Conservation (phyloP, 768 basidiomycete species). For the Naganishia onofrii region DNA sequence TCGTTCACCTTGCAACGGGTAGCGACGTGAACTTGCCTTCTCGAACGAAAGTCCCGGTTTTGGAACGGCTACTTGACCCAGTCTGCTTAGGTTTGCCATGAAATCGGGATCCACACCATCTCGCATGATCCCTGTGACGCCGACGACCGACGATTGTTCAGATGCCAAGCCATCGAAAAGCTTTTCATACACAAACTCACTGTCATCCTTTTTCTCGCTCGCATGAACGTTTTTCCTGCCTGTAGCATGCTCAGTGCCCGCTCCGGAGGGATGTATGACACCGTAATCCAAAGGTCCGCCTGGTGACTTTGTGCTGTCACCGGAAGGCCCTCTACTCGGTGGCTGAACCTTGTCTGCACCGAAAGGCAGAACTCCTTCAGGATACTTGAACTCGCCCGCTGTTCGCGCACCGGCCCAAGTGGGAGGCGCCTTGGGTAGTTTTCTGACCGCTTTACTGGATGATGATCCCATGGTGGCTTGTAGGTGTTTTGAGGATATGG, state of each 20-base stretch:
- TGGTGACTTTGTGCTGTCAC: conserved; percentile 25
- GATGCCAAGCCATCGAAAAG: not conserved
- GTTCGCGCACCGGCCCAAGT: conserved; percentile 38
- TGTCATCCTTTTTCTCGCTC: conserved; percentile 48
- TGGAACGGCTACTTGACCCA: conserved; percentile 47
- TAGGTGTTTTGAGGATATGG: not conserved
- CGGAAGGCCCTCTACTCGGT: conserved; percentile 19
- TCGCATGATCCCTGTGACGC: conserved; percentile 35
- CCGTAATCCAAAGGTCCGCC: conserved; percentile 13
- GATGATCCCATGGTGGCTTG: conserved; percentile 44
- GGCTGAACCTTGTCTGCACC: conserved; percentile 11
- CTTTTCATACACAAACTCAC: conserved; percentile 31
- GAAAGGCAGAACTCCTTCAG: conserved; percentile 26
- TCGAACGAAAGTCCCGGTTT: conserved; percentile 43
- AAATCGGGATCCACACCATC: conserved; percentile 51
- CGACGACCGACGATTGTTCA: not conserved
- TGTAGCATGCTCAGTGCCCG: conserved; percentile 33
- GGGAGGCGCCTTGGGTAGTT: conserved; percentile 42
- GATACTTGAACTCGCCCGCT: conserved; percentile 27
- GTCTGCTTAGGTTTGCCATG: conserved; percentile 42
- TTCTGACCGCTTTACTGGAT: conserved; percentile 43
- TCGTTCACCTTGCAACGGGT: not conserved
- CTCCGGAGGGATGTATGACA: conserved; percentile 24
- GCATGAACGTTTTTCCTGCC: conserved; percentile 37
- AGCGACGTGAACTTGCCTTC: conserved; percentile 23